Percentiles rank a stretch among this genome's conserved stretches.
Evolutionary conservation across 352 stramenopile species (phyloP).

Genomic region (Phytophthora kernoviae): DNA sequence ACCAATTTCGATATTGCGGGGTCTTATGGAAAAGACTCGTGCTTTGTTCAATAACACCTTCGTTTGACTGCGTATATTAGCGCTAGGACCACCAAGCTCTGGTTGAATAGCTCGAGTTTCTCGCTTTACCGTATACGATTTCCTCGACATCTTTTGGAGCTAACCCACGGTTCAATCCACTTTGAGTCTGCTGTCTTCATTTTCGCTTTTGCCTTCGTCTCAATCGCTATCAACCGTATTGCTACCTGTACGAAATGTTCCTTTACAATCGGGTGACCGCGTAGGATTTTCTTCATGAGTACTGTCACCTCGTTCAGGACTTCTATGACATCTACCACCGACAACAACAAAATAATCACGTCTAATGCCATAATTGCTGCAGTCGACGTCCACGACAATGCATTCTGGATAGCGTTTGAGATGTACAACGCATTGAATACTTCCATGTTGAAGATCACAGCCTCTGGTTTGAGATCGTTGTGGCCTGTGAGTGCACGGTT

Average conservation of each 20-base stretch:
- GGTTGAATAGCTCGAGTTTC: too few relatives aligned
- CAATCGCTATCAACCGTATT: slow-evolving; percentile 5
- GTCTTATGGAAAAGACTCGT: slow-evolving; percentile 3
- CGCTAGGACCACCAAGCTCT: too few relatives aligned
- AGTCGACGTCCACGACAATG: slow-evolving; percentile 12
- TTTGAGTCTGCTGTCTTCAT: not conserved
- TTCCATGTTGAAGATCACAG: slow-evolving; percentile 50
- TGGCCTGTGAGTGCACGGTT: slow-evolving; percentile 23
- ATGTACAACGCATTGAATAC: slow-evolving; percentile 38
- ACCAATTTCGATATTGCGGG: slow-evolving; percentile 1
- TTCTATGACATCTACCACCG: slow-evolving; percentile 7
- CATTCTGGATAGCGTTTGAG: slow-evolving; percentile 20
- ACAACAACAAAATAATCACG: slow-evolving; percentile 7
- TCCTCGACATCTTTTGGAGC: not conserved
- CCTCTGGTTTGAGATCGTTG: slow-evolving; percentile 34
- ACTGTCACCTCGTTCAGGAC: slow-evolving; percentile 8
- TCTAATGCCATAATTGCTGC: slow-evolving; percentile 15
- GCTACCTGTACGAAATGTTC: slow-evolving; percentile 26
- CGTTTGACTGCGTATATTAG: too few relatives aligned
- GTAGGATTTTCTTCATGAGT: slow-evolving; percentile 22
- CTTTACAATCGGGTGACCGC: slow-evolving; percentile 1
- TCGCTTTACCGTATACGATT: not conserved
- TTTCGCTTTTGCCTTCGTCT: slow-evolving; percentile 1
- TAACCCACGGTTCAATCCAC: not conserved
- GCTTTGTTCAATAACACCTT: slow-evolving; percentile 3